Evolutionary conservation across 2,329 filamentous ascomycete genomes (phyloP).

Genomic region (Paracorniculantispora psalliotae): DNA sequence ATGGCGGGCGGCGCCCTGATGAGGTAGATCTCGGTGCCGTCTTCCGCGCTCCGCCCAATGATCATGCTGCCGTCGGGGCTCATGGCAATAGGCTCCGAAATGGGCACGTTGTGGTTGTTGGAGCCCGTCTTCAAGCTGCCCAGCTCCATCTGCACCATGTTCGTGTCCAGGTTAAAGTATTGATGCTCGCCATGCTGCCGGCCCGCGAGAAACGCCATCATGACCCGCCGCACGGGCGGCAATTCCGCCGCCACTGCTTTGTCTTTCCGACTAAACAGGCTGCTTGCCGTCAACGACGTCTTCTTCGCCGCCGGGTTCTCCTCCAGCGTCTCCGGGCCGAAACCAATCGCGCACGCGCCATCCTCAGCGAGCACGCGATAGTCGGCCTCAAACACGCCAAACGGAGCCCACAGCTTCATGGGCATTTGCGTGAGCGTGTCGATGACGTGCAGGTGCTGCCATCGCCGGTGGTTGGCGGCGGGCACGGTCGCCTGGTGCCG

Average conservation of each 20-base stretch:
- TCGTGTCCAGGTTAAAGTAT: neutral
- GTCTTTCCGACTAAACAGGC: neutral
- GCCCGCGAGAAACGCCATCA: neutral
- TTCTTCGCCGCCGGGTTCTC: neutral
- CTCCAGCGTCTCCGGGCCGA: neutral
- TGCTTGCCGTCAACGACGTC: neutral
- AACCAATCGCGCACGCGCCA: neutral
- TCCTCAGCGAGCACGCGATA: neutral
- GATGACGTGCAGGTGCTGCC: neutral
- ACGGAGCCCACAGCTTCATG: neutral
- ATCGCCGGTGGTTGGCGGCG: neutral
- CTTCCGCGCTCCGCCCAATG: neutral
- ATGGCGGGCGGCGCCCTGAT: neutral
- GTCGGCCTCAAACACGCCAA: neutral
- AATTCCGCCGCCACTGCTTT: neutral
- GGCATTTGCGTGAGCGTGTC: neutral
- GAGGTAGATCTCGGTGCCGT: neutral
- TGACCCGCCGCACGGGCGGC: neutral
- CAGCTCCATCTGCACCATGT: neutral
- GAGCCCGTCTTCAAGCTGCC: neutral
- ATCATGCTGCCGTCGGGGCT: neutral
- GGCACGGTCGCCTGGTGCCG: neutral
- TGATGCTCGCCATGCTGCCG: neutral
- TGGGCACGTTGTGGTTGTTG: neutral
- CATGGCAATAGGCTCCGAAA: neutral